Base-by-base conservation (phyloP, 176 grass and related monocot species). In the Aegilops umbellulata region DNA sequence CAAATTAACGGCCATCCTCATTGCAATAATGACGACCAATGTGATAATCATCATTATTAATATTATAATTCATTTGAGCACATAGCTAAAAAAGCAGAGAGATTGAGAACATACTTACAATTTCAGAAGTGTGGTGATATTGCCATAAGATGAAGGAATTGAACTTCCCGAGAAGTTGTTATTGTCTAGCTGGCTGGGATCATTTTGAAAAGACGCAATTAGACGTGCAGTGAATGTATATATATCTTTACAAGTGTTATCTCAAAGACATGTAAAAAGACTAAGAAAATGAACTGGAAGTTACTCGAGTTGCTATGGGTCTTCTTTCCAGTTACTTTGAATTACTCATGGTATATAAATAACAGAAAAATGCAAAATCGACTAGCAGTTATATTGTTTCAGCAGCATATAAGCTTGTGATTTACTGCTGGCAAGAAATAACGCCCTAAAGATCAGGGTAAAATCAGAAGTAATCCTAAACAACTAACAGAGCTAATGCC, bases 131-230 rank as follows among this genome's bases (percentile, higher is more conserved):
- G 85, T 89, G 16, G 67, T 83, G 66, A 97, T 91, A 70, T 89
- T 97, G 61, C 84, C 76, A 77, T 87, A 97, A 77, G 92, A 93
- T 83, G 80, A 4, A 78, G 95, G 95, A 85, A 97, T 91, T 61
- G 90, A 88, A 75, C 74, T 90, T 74, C 95, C 92, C 11, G 91
- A 90, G 86, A 97, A 94, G 86, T 97, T 97, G 91, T 97, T 97
- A 76, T 94, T 91, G 81, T 97, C 95, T 19, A 97, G 89, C 76
- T 97, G 95, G 20, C 92, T 97, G 89, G 79, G 84, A 91, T 62
- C 3, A 69, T 47, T 64, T 82, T 41, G 53, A 81, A 38, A 64
- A 55, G 19, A 85, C 25, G 15, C 34, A 67, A 49, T 89, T 44
- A 89, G 77, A 80, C 49, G 3, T 47, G 0, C 44, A 47, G 44